Percentiles rank a stretch among this genome's conserved stretches.
Conservation (phyloP, 768 basidiomycete species). For the Tylopilus felleus region DNA sequence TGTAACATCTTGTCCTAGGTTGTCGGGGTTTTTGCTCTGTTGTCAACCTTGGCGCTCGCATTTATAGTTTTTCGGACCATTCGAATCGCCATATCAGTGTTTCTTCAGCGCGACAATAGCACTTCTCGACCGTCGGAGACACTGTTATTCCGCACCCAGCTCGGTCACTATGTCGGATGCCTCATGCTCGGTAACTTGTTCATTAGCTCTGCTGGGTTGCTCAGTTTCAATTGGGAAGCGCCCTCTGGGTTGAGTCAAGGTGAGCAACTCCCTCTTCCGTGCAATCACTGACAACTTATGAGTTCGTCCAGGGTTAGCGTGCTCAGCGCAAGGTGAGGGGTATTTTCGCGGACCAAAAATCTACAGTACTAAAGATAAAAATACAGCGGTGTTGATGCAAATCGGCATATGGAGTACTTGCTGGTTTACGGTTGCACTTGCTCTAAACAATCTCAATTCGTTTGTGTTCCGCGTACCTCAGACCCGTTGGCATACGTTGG, state of each 20-base stretch:
- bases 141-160: conserved; percentile 67
- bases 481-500: conserved; percentile 44
- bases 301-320: conserved; percentile 40
- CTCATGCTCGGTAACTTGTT: conserved; percentile 58
- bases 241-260: conserved; percentile 47
- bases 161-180: conserved; percentile 66
- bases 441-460: conserved; percentile 65
- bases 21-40: conserved; percentile 49
- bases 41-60: conserved; percentile 51
- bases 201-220: conserved; percentile 49
- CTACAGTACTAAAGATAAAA: background rate
- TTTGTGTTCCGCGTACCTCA: conserved; percentile 56
- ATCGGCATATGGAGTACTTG: conserved; percentile 58
- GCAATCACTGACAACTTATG: background rate
- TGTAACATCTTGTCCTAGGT: conserved; percentile 25
- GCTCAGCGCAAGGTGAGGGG: conserved; percentile 56
- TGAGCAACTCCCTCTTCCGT: conserved; percentile 19
- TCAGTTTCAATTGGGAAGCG: conserved; percentile 50
- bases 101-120: conserved; percentile 26
- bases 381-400: conserved; percentile 53
- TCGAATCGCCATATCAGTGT: conserved; percentile 42
- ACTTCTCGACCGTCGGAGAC: conserved; percentile 40
- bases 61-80: conserved; percentile 47
- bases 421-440: conserved; percentile 64
- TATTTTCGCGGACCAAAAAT: background rate